These are phyloP conservation scores for Penicillium diatomitis DNA, from an alignment of 495 filamentous ascomycete genomes.

Conservation along the genomic window DNA sequence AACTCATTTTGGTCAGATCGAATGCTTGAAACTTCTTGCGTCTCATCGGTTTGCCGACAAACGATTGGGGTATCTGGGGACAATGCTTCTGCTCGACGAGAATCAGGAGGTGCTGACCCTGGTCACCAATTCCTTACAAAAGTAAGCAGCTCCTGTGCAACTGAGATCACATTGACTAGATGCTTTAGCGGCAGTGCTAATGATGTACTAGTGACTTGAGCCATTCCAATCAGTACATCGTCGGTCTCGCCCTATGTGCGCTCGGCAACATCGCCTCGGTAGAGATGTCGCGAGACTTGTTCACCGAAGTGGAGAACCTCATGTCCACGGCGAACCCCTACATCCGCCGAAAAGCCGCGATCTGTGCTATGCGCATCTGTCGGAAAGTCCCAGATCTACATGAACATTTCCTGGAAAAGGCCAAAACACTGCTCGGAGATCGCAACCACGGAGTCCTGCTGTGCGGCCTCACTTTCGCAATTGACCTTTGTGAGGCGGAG, in stretches of 20 bases:
- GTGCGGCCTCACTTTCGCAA: conserved; percentile 84
- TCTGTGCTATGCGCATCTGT: conserved; percentile 99
- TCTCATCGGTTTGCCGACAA: conserved; percentile 98
- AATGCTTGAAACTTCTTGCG: conserved; percentile 94
- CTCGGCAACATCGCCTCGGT: conserved; percentile 94
- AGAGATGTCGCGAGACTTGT: conserved; percentile 98
- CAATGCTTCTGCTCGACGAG: conserved; percentile 92
- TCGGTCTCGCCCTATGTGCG: conserved; percentile 89
- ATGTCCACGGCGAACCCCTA: conserved; percentile 92
- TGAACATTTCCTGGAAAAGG: conserved; percentile 94
- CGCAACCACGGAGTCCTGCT: conserved; percentile 90
- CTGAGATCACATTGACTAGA: no score
- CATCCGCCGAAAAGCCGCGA: conserved; percentile 89
- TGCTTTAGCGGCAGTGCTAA: conserved; percentile 5
- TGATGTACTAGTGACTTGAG: conserved; percentile 65
- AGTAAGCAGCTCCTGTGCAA: conserved; percentile 43
- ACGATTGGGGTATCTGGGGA: conserved; percentile 88
- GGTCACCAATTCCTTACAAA: conserved; percentile 95
- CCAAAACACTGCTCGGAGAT: conserved; percentile 79
- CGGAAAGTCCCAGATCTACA: conserved; percentile 95
- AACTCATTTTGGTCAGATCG: conserved; percentile 98
- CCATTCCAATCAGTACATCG: conserved; percentile 97
- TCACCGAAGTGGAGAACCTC: conserved; percentile 85
- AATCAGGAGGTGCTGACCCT: conserved; percentile 96
- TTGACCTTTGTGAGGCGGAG: conserved; percentile 87